Percentiles rank a stretch among this genome's conserved stretches.
Conservation (phyloP, 2,329 filamentous ascomycete genomes). For the Neonectria coccinea region DNA sequence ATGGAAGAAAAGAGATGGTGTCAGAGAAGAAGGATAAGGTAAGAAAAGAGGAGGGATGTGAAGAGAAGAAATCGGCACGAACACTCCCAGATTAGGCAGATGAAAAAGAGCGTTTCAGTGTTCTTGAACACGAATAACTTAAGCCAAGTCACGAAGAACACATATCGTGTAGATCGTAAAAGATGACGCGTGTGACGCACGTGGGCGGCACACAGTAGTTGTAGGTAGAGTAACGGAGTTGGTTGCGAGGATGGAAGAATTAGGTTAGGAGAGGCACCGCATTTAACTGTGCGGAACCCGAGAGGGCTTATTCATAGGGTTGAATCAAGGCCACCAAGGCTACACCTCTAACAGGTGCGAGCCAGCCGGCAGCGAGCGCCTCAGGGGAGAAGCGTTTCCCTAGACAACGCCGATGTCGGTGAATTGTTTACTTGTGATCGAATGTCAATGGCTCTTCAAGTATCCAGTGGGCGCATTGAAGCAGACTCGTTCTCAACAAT, state of each 20-base stretch:
- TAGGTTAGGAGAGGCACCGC: background rate
- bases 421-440: background rate
- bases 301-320: background rate
- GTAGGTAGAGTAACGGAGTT: background rate
- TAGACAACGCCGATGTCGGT: background rate
- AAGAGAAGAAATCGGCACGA: background rate
- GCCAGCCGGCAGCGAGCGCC: conserved; percentile 4
- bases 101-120: background rate
- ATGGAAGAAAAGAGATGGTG: background rate
- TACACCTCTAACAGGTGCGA: conserved; percentile 2
- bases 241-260: background rate
- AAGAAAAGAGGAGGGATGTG: background rate
- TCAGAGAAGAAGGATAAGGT: background rate
- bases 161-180: background rate
- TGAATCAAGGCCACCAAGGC: background rate
- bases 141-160: conserved; percentile 3
- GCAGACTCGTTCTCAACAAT: background rate
- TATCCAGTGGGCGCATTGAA: background rate
- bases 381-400: background rate
- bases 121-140: background rate
- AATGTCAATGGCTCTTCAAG: background rate
- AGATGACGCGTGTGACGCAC: background rate
- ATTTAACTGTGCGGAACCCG: background rate
- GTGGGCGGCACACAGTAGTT: background rate
- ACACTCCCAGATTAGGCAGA: background rate